These are phyloP conservation scores for Uromyces viciae-fabae DNA, from an alignment of 1,284 basidiomycete species.

Conservation along the genomic window DNA sequence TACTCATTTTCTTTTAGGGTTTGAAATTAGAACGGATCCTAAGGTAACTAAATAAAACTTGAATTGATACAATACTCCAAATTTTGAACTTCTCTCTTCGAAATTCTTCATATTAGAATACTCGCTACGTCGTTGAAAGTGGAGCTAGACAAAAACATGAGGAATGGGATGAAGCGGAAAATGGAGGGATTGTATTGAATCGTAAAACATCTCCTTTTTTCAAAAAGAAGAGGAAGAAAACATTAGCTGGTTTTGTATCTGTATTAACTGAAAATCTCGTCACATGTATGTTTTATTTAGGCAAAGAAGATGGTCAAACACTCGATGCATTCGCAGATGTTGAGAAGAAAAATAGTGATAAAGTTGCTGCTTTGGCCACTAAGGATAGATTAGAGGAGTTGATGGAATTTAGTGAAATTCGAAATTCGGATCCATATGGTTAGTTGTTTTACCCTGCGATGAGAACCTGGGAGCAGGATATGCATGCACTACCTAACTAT, in stretches of 20 bases:
- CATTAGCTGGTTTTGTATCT: neutral
- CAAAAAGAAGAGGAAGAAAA: neutral
- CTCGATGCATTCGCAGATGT: conserved; percentile 78
- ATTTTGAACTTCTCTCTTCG: neutral
- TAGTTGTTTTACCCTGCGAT: neutral
- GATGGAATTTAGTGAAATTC: conserved; percentile 59
- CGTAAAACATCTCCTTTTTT: conserved; percentile 62
- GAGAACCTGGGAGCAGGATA: neutral
- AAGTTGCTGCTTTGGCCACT: conserved; percentile 68
- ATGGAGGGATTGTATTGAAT: conserved; percentile 84
- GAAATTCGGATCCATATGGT: conserved; percentile 44
- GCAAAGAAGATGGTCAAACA: conserved; percentile 64
- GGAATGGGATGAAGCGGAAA: conserved; percentile 92
- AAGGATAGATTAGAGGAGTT: conserved; percentile 71
- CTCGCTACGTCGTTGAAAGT: conserved; percentile 82
- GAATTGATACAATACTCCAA: neutral
- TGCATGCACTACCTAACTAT: neutral
- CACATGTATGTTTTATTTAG: conserved; percentile 58
- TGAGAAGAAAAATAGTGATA: conserved; percentile 77
- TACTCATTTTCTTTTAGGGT: conserved; percentile 59
- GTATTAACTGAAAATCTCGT: too few relatives aligned
- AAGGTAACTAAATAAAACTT: conserved; percentile 68
- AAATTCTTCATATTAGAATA: conserved; percentile 64
- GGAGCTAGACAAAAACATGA: conserved; percentile 87
- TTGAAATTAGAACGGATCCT: conserved; percentile 95